Percentiles rank a stretch among this genome's conserved stretches.
Evolutionary conservation across 208 protist genomes (phyloP).

Genomic region (Leptomonas pyrrhocoris): DNA sequence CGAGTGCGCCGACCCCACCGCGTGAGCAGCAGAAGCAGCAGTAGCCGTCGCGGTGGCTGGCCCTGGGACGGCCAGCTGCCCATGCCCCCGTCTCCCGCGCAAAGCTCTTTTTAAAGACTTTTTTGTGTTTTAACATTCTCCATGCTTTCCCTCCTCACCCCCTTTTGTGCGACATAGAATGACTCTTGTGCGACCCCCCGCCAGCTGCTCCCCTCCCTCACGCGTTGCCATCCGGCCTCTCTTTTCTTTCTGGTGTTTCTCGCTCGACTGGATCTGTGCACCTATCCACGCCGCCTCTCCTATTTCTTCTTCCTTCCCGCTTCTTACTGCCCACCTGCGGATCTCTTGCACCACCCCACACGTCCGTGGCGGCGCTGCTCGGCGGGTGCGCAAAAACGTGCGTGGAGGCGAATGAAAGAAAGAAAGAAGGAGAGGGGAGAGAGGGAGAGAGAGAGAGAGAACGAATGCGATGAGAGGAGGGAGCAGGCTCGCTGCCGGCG

Average conservation of each 20-base stretch:
- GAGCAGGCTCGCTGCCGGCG: constrained; percentile 10
- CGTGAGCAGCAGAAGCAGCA: too few species aligned
- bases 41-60: not conserved
- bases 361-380: too few species aligned
- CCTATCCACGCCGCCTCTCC: too few species aligned
- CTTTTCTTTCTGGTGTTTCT: not conserved
- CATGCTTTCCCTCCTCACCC: constrained; percentile 1
- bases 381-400: too few species aligned
- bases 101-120: not conserved
- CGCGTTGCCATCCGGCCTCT: not conserved
- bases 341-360: too few species aligned
- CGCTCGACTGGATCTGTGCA: too few species aligned
- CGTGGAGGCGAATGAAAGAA: too few species aligned
- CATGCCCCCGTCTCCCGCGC: not conserved
- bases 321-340: too few species aligned
- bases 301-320: too few species aligned
- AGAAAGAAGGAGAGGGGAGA: too few species aligned
- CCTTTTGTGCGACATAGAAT: constrained; percentile 11
- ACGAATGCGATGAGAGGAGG: not conserved
- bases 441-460: not conserved
- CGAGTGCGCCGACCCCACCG: constrained; percentile 5
- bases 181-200: constrained; percentile 15
- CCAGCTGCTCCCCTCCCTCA: not conserved
- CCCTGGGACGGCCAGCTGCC: not conserved
- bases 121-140: constrained; percentile 2